These are phyloP conservation scores for Asterophora parasitica DNA, from an alignment of 768 basidiomycete genomes.

Conservation along the genomic window DNA sequence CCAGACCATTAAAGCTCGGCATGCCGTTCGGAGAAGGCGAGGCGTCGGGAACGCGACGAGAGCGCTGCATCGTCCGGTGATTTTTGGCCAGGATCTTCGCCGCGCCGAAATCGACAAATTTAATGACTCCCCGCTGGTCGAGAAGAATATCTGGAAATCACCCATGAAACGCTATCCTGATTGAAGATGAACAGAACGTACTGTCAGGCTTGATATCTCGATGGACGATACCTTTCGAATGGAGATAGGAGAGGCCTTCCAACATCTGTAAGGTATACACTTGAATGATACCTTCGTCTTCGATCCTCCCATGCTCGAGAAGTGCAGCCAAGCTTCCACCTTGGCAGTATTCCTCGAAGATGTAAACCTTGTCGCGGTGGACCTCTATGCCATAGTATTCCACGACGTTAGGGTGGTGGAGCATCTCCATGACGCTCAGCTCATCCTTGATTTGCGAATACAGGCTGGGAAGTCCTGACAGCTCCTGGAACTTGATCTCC, in stretches of 20 bases:
- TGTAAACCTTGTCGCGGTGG: constrained; percentile 97
- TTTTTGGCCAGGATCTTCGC: constrained; percentile 94
- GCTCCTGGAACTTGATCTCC: constrained; percentile 95
- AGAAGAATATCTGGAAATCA: constrained; percentile 79
- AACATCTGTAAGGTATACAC: constrained; percentile 97
- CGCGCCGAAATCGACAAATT: constrained; percentile 96
- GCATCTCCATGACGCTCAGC: constrained; percentile 95
- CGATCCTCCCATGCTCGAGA: constrained; percentile 90
- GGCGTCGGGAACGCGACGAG: constrained; percentile 54
- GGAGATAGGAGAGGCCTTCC: constrained; percentile 89
- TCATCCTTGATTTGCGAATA: constrained; percentile 95
- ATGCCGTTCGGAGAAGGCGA: constrained; percentile 23
- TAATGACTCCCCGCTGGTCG: constrained; percentile 86
- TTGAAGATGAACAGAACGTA: constrained; percentile 34
- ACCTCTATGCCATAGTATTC: constrained; percentile 99
- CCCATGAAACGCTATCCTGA: constrained; percentile 4
- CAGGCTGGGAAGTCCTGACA: constrained; percentile 81
- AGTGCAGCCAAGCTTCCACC: constrained; percentile 88
- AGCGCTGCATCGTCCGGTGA: constrained; percentile 72
- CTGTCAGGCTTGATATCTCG: constrained; percentile 99
- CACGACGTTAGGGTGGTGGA: constrained; percentile 95
- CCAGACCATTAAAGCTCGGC: constrained; percentile 37
- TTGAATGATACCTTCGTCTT: constrained; percentile 94
- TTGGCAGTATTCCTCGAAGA: constrained; percentile 98
- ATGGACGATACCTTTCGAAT: constrained; percentile 89